A percentile compares a stretch with the other conserved stretches of the same genome.
Evolutionary conservation across 306 rosid genomes (phyloP).

Genomic region (Trifolium fragiferum): DNA sequence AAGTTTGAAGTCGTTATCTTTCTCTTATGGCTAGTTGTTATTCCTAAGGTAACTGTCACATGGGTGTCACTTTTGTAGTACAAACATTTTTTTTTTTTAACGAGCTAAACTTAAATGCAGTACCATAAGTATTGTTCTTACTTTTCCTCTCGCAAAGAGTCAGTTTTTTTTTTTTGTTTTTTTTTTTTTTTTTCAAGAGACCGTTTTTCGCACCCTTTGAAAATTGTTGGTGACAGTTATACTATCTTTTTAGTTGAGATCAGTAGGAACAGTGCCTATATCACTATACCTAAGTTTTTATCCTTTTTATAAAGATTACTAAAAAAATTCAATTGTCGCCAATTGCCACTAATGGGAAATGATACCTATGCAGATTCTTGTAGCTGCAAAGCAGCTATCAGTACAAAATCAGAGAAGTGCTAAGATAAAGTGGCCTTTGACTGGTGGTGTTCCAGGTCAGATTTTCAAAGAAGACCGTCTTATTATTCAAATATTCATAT

Average conservation of each 20-base stretch:
- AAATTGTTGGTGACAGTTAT: background rate
- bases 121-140: background rate
- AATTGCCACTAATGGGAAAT: conserved; percentile 36
- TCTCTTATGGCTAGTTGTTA: conserved; percentile 14
- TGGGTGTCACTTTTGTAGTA: conserved; percentile 18
- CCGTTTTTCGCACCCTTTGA: background rate
- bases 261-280: background rate
- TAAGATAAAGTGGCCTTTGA: conserved; percentile 70
- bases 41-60: conserved; percentile 9
- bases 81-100: background rate
- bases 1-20: conserved; percentile 20
- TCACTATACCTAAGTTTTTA: background rate
- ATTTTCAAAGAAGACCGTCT: conserved; percentile 52
- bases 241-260: background rate
- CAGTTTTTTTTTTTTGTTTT: background rate
- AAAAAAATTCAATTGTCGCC: background rate
- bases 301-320: background rate
- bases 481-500: conserved; percentile 65
- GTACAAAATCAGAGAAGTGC: conserved; percentile 43
- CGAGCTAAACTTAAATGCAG: background rate
- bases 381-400: conserved; percentile 53
- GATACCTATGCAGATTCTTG: conserved; percentile 53
- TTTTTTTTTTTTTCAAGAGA: background rate
- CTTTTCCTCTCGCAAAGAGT: background rate
- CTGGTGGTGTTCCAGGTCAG: conserved; percentile 79